Conservation (phyloP, 805 yeast genomes). For the Lipomyces mesembrius region DNA sequence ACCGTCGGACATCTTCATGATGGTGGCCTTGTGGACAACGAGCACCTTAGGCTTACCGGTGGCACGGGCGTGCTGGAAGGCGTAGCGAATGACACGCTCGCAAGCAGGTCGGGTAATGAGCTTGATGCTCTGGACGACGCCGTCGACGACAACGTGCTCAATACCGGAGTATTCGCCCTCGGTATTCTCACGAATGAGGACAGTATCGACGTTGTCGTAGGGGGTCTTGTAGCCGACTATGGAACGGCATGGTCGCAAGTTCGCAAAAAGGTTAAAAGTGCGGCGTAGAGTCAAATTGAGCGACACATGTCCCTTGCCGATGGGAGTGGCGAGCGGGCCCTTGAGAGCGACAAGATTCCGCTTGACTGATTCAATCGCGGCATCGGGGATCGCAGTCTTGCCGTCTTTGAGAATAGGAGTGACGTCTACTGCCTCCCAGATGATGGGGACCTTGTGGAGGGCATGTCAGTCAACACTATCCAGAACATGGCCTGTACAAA, state of each 20-base stretch:
- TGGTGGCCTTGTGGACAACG: slow-evolving; percentile 98
- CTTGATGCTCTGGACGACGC: slow-evolving; percentile 97
- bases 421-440: slow-evolving; percentile 97
- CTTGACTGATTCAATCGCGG: slow-evolving; percentile 90
- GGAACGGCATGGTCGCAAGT: slow-evolving; percentile 95
- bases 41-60: slow-evolving; percentile 84
- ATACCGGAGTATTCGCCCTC: slow-evolving; percentile 99
- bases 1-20: slow-evolving; percentile 98
- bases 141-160: slow-evolving; percentile 97
- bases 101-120: slow-evolving; percentile 95
- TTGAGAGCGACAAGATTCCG: slow-evolving; percentile 92
- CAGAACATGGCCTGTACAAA: background rate
- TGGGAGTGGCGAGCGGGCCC: slow-evolving; percentile 98
- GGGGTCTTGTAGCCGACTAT: slow-evolving; percentile 93
- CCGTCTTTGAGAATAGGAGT: slow-evolving; percentile 92
- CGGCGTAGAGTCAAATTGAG: slow-evolving; percentile 97
- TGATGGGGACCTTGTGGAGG: slow-evolving; percentile 70
- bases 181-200: slow-evolving; percentile 96
- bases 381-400: slow-evolving; percentile 83
- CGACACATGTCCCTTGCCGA: slow-evolving; percentile 95
- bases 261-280: slow-evolving; percentile 94
- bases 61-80: slow-evolving; percentile 92
- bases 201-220: slow-evolving; percentile 86
- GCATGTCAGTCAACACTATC: background rate
- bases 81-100: slow-evolving; percentile 94